Evolutionary conservation across 257 asterid genomes (phyloP), one percentile per base, ranked within the genome.

Genomic region (Nicotiana otophora): DNA sequence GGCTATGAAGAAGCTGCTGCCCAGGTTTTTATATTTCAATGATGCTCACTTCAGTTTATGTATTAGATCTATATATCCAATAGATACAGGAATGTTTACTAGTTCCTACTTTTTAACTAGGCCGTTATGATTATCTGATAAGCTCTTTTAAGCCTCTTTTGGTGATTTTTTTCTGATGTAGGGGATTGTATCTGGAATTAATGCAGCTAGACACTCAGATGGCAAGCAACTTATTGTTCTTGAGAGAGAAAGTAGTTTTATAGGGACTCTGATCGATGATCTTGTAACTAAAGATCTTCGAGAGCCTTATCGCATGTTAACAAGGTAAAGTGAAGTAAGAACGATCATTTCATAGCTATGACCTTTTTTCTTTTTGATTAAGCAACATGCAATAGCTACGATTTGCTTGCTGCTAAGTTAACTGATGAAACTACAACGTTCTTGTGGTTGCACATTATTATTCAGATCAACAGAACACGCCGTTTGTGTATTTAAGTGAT

Each of bases 1-100:
- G 99, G 99, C 69, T 96, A 96, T 80, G 99, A 96, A 88, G 99
- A 96, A 90, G 99, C 99, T 79, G 99, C 99, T 84, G 96, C 99
- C 51, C 99, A 96, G 99, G 99, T 96, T 80, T 83, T 86, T 58
- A 78, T 78, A 68, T 31, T 42, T 23, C 9, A 8, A 26, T 74
- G 39, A 74, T 74, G 42, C 42, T 48, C 42, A 74, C 63, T 74
- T 51, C 26, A 7, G 26, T 12, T 46, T 74, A 30, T 51, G 26
- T 48, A 26, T 26, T 26, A 23, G 53, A 51, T 15, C 80, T 14
- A 26, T 74, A 34, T 26, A 51, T 26, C 80, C 63, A 75, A 75
- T 10, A 75, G 46, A 75, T 75, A 2, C 51, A 51, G 23, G 80
- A 75, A 26, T 75, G 42, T 75, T 75, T 46, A 15, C 42, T 7